Percentiles rank a stretch among this genome's conserved stretches.
Conservation (phyloP, 1,139 yeast genomes). For the Taphrina communis region DNA sequence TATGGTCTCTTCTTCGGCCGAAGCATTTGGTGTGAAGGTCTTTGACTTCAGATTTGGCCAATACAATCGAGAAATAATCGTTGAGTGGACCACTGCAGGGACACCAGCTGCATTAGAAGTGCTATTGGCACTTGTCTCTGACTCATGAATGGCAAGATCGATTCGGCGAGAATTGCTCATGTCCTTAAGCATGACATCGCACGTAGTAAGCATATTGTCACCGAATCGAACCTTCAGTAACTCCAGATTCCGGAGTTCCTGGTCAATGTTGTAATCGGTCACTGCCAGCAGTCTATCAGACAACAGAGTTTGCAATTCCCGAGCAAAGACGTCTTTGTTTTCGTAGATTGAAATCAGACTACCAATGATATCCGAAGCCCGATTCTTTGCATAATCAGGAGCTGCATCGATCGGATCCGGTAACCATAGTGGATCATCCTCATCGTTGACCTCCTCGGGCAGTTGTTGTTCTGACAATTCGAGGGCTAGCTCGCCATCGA, state of each 20-base stretch:
- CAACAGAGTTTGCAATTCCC: slow-evolving; percentile 71
- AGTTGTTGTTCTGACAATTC: slow-evolving; percentile 54
- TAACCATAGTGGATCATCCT: slow-evolving; percentile 66
- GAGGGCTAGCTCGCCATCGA: slow-evolving; percentile 55
- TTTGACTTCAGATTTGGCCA: slow-evolving; percentile 29
- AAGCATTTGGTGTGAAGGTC: slow-evolving; percentile 42
- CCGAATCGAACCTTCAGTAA: slow-evolving; percentile 72
- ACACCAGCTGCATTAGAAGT: slow-evolving; percentile 4
- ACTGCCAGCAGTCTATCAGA: slow-evolving; percentile 65
- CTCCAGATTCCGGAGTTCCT: slow-evolving; percentile 55
- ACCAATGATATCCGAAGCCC: slow-evolving; percentile 64
- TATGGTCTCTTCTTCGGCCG: slow-evolving; percentile 62
- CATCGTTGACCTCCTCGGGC: slow-evolving; percentile 51
- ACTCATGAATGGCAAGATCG: slow-evolving; percentile 48
- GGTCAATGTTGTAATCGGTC: slow-evolving; percentile 57
- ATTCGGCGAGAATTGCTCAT: slow-evolving; percentile 53
- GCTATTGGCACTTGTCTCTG: not conserved
- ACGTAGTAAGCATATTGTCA: slow-evolving; percentile 64
- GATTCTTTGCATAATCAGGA: slow-evolving; percentile 75
- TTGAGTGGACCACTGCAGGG: slow-evolving; percentile 26
- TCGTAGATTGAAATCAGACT: slow-evolving; percentile 78
- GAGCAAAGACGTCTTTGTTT: slow-evolving; percentile 72
- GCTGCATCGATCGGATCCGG: slow-evolving; percentile 96
- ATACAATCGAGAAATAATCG: slow-evolving; percentile 33
- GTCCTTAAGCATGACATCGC: slow-evolving; percentile 88